Evolutionary conservation across 73 alveolate genomes (phyloP).

Genomic region (Stentor roeselii): DNA sequence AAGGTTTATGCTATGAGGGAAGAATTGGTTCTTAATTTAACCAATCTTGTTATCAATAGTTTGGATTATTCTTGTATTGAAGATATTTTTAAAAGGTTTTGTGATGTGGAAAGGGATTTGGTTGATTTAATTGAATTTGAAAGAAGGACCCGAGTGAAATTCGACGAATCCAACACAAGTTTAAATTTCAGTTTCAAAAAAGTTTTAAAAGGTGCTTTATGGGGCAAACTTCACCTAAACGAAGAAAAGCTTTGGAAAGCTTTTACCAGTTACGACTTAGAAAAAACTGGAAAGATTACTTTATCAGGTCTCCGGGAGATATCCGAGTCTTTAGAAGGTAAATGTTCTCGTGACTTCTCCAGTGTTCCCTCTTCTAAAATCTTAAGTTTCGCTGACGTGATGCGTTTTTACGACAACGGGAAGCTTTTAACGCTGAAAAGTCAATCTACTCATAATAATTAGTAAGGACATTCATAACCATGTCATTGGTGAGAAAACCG

Average conservation of each 20-base stretch:
- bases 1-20: background rate
- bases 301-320: background rate
- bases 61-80: no score
- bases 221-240: background rate
- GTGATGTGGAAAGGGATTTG: no score
- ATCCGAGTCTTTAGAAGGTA: background rate
- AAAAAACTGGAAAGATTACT: background rate
- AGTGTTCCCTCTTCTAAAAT: background rate
- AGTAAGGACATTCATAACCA: background rate
- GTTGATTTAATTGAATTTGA: background rate
- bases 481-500: slow-evolving; percentile 36
- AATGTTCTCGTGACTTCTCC: background rate
- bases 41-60: background rate
- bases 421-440: no score
- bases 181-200: no score
- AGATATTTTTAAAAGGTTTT: no score
- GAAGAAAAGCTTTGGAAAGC: background rate
- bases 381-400: background rate
- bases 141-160: background rate
- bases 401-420: background rate
- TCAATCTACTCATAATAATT: background rate
- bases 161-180: background rate
- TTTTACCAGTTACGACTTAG: background rate
- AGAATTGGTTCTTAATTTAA: background rate
- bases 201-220: background rate